Conservation (phyloP, 345 rosid species). For the Brassica cretica region DNA sequence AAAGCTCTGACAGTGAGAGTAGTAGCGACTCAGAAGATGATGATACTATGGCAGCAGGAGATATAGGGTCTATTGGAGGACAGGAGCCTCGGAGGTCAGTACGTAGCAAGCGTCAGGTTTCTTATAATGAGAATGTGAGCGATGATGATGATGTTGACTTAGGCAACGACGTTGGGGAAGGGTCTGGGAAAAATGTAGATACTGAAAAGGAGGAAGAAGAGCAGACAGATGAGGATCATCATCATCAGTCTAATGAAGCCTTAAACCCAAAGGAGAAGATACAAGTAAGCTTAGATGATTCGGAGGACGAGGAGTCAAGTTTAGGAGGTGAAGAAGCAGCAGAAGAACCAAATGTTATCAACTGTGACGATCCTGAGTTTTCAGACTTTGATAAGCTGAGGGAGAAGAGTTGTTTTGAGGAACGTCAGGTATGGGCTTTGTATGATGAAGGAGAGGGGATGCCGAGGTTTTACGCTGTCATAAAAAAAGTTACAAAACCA, state of each 20-base stretch:
- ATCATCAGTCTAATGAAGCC: slow-evolving; percentile 21
- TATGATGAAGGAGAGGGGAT: slow-evolving; percentile 75
- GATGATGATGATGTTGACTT: slow-evolving; percentile 54
- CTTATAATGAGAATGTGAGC: slow-evolving; percentile 67
- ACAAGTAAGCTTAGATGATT: slow-evolving; percentile 26
- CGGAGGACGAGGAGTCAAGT: slow-evolving; percentile 34
- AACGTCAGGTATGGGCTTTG: slow-evolving; percentile 79
- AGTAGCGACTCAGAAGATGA: slow-evolving; percentile 52
- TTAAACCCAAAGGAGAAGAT: slow-evolving; percentile 28
- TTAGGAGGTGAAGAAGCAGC: slow-evolving; percentile 26
- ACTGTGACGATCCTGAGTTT: slow-evolving; percentile 69
- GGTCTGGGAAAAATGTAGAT: slow-evolving; percentile 16
- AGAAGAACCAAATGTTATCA: slow-evolving; percentile 41
- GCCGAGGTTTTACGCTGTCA: slow-evolving; percentile 87
- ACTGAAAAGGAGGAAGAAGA: slow-evolving; percentile 24
- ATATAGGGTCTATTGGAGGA: slow-evolving; percentile 37
- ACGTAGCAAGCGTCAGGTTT: slow-evolving; percentile 64
- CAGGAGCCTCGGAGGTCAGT: slow-evolving; percentile 63
- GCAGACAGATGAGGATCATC: slow-evolving; percentile 20
- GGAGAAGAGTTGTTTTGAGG: slow-evolving; percentile 49
- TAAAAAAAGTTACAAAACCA: slow-evolving; percentile 56
- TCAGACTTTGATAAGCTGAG: slow-evolving; percentile 57
- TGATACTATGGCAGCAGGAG: slow-evolving; percentile 43
- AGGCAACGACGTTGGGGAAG: slow-evolving; percentile 36
- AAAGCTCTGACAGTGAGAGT: slow-evolving; percentile 54